A percentile compares a stretch with the other conserved stretches of the same genome.
These are phyloP conservation scores for Tulasnella sp. DNA, from an alignment of 768 basidiomycete species.

Conservation along the genomic window DNA sequence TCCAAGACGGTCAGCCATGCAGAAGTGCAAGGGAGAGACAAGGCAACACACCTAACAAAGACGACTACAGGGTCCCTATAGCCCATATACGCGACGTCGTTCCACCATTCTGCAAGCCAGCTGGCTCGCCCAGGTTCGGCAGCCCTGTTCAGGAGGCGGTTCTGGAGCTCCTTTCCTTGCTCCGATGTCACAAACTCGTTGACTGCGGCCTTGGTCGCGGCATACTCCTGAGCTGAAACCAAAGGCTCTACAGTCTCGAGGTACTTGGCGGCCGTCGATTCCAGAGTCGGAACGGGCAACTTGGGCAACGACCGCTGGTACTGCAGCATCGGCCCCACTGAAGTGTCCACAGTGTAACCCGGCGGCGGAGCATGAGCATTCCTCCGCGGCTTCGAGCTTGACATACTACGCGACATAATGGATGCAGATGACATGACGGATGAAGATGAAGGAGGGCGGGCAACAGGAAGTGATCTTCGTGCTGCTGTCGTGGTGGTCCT, in stretches of 20 bases:
- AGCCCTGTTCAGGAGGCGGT: constrained; percentile 71
- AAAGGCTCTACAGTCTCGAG: constrained; percentile 79
- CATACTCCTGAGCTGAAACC: constrained; percentile 60
- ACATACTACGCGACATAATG: constrained; percentile 6
- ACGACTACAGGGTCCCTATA: constrained; percentile 36
- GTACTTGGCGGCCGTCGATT: constrained; percentile 83
- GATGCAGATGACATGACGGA: too few species aligned
- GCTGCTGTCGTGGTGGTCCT: neutral
- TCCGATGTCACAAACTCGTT: constrained; percentile 66
- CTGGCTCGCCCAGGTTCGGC: constrained; percentile 47
- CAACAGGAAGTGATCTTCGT: constrained; percentile 15
- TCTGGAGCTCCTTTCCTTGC: constrained; percentile 68
- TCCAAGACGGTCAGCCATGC: constrained; percentile 48
- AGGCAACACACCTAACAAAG: neutral
- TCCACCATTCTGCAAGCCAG: constrained; percentile 99
- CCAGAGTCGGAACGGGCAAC: constrained; percentile 80
- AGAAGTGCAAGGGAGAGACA: constrained; percentile 11
- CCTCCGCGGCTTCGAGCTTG: constrained; percentile 13
- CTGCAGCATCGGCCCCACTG: constrained; percentile 30
- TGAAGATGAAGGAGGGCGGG: neutral
- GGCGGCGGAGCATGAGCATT: neutral
- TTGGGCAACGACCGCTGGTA: constrained; percentile 29
- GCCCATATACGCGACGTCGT: constrained; percentile 67
- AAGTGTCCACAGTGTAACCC: constrained; percentile 28
- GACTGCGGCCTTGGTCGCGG: constrained; percentile 56